Percentiles rank a stretch among this genome's conserved stretches.
phyloP scores from a whole-genome alignment of 495 filamentous ascomycete species.

The Penicillium verhagenii region DNA sequence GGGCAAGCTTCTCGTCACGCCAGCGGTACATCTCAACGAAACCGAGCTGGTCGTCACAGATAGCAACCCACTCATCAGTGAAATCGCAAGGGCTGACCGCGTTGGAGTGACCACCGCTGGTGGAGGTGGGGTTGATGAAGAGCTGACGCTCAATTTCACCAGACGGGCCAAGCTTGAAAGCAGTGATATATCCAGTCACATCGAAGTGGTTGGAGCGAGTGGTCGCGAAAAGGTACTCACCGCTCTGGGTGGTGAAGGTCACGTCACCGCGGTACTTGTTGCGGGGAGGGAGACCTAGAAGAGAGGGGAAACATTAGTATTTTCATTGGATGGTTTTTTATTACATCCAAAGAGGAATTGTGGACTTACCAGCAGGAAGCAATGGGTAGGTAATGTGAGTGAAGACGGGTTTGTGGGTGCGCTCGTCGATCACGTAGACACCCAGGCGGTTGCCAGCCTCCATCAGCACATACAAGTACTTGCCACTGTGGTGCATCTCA shows the following conservation, averaged over 20 bases:
- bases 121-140: conserved; percentile 77
- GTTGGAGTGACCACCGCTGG: conserved; percentile 82
- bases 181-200: conserved; percentile 76
- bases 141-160: conserved; percentile 75
- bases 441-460: conserved; percentile 78
- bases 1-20: conserved; percentile 71
- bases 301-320: background rate
- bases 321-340: background rate
- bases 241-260: conserved; percentile 62
- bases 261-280: conserved; percentile 76
- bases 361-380: conserved; percentile 66
- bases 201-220: conserved; percentile 71
- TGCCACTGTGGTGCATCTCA: conserved; percentile 70
- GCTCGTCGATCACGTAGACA: conserved; percentile 75
- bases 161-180: conserved; percentile 65
- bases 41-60: conserved; percentile 81
- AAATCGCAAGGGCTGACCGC: conserved; percentile 76
- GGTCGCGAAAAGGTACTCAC: conserved; percentile 76
- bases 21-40: conserved; percentile 85
- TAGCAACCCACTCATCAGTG: conserved; percentile 80
- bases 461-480: conserved; percentile 82
- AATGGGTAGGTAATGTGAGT: conserved; percentile 74
- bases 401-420: conserved; percentile 76
- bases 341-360: conserved; percentile 54
- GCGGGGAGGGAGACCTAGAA: conserved; percentile 47